Conservation (phyloP, 192 early-diverging fungal species). For the Coemansia sp. region DNA sequence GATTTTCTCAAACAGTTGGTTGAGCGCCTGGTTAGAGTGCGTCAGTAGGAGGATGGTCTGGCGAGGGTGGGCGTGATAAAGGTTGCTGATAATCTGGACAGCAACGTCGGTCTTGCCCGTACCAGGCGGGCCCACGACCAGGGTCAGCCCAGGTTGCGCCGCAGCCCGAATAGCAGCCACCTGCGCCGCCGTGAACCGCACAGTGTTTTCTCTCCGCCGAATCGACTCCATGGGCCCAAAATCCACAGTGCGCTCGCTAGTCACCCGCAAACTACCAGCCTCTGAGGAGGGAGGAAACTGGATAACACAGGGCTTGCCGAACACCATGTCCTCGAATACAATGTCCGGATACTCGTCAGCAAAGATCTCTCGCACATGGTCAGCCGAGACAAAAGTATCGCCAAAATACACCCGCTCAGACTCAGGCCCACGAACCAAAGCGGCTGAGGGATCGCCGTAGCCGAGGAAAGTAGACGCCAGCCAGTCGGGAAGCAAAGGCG, state of each 20-base stretch:
- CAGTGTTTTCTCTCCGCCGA: conserved; percentile 65
- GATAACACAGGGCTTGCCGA: conserved; percentile 69
- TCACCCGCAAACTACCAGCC: not conserved
- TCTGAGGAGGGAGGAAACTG: conserved; percentile 72
- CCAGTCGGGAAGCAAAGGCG: conserved; percentile 78
- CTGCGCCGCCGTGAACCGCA: conserved; percentile 87
- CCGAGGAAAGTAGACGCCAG: conserved; percentile 88
- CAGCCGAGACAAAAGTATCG: conserved; percentile 85
- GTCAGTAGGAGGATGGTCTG: conserved; percentile 93
- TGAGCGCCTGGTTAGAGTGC: conserved; percentile 97
- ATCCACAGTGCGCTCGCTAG: conserved; percentile 56
- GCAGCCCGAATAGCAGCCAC: conserved; percentile 88
- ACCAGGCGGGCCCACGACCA: conserved; percentile 97
- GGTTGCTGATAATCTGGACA: conserved; percentile 92
- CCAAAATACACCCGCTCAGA: conserved; percentile 73
- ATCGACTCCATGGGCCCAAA: conserved; percentile 79
- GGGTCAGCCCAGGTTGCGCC: conserved; percentile 79
- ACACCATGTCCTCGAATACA: not conserved
- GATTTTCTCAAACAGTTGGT: conserved; percentile 98
- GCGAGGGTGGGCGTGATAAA: conserved; percentile 89
- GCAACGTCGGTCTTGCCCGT: conserved; percentile 99
- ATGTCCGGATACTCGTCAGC: conserved; percentile 23
- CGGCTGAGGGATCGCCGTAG: conserved; percentile 87
- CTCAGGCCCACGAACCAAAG: conserved; percentile 37
- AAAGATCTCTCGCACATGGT: conserved; percentile 74